Evolutionary conservation across 345 rosid species (phyloP), one percentile per base, ranked within the genome.

Genomic region (Clarkia xantiana): DNA sequence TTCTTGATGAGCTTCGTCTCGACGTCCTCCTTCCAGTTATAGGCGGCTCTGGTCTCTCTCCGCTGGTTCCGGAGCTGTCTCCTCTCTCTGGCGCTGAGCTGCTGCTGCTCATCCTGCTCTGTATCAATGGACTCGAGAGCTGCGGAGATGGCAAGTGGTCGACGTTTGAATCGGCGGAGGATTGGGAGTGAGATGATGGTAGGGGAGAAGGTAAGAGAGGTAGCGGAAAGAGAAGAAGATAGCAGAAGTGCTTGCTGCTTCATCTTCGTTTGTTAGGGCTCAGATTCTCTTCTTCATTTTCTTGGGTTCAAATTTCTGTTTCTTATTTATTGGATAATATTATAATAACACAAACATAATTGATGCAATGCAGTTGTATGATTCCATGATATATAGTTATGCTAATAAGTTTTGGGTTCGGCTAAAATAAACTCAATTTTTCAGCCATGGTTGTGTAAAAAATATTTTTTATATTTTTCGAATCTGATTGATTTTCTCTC

Each of bases 11-110:
- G 79, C 57, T 65, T 62, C 53, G 76, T 82, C 51, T 90, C 94
- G 0, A 90, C 88, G 60, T 90, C 88, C 63, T 82, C 91, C 67
- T 79, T 67, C 97, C 95, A 90, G 20, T 61, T 79, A 29, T 74
- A 68, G 25, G 79, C 86, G 14, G 73, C 48, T 56, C 70, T 74
- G 59, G 76, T 64, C 67, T 79, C 97, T 12, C 97, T 73, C 62
- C 73, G 66, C 61, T 74, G 75, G 68, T 77, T 79, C 57, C 95
- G 71, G n/a, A 81, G 78, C 71, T 75, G 78, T 69, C 97, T 71
- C 56, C 95, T 73, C 74, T 86, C 97, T 57, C 76, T 79, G 20
- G 84, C 97, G 15, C 87, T 75, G 13, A 86, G 72, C 61, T 67
- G 67, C 19, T 62, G 69, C 52, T 67, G 49, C 51, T 45, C 14